Evolutionary conservation across 768 basidiomycete genomes (phyloP).

Genomic region (Mycena leptocephala): DNA sequence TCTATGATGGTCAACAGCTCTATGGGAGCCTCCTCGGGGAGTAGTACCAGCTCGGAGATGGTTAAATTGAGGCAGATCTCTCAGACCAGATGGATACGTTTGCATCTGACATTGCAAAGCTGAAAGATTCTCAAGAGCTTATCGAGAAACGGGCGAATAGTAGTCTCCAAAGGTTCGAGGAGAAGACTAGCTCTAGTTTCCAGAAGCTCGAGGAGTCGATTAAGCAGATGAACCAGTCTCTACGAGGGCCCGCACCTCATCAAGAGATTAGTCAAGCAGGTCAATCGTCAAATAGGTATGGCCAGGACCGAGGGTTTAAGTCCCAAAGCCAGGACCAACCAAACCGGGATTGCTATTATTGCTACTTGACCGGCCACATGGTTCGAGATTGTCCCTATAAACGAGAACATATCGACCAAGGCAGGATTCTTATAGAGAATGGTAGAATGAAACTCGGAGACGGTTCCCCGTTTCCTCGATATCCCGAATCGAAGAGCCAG

Average conservation of each 20-base stretch:
- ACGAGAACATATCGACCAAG: background rate
- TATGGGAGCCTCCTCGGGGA: background rate
- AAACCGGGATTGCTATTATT: background rate
- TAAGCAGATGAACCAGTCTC: background rate
- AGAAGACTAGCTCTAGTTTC: background rate
- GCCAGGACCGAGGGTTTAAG: background rate
- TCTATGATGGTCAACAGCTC: background rate
- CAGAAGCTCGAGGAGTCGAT: background rate
- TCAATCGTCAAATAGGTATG: background rate
- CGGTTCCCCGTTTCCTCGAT: background rate
- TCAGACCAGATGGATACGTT: background rate
- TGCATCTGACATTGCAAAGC: background rate
- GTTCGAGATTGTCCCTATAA: constrained; percentile 8
- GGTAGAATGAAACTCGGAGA: background rate
- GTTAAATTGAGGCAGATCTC: background rate
- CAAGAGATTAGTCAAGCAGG: background rate
- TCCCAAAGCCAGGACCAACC: background rate
- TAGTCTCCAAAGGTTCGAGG: background rate
- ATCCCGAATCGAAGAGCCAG: background rate
- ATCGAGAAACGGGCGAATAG: background rate
- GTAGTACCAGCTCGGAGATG: background rate
- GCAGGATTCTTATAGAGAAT: background rate
- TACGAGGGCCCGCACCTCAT: background rate
- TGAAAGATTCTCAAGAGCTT: background rate
- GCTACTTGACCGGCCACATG: background rate